phyloP scores from a whole-genome alignment of 306 rosid species.

The Fragaria iinumae region DNA sequence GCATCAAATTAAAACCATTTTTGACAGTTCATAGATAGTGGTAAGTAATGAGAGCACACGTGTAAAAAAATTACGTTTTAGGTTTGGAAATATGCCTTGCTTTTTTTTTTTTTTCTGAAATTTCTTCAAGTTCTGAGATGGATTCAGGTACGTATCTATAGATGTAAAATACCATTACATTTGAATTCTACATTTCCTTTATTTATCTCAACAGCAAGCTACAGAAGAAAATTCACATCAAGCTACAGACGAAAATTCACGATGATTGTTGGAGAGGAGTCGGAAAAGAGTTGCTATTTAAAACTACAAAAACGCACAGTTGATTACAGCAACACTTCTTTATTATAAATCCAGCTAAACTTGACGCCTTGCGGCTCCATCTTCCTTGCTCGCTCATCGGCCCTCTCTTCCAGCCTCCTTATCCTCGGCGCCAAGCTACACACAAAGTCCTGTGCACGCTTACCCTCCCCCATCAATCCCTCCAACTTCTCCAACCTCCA shows the following conservation, averaged over 20 bases:
- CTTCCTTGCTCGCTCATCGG: conserved; percentile 45
- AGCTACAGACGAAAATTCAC: not conserved
- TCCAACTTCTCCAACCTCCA: conserved; percentile 62
- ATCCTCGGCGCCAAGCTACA: conserved; percentile 53
- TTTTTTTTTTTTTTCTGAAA: too few relatives aligned
- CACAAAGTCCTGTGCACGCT: conserved; percentile 50
- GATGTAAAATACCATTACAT: not conserved
- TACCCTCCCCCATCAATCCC: conserved; percentile 40
- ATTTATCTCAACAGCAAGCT: not conserved
- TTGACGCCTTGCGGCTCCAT: conserved; percentile 35
- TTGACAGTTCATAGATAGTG: too few relatives aligned
- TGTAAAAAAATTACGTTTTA: too few relatives aligned
- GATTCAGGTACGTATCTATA: too few relatives aligned
- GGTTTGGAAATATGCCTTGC: too few relatives aligned
- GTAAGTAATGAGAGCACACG: too few relatives aligned
- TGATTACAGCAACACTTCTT: conserved; percentile 14
- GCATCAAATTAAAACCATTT: too few relatives aligned
- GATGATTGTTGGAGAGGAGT: not conserved
- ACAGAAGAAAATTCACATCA: not conserved
- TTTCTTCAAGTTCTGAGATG: too few relatives aligned
- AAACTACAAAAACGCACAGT: not conserved
- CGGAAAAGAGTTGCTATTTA: not conserved
- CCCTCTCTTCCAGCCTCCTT: conserved; percentile 54
- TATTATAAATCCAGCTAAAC: conserved; percentile 59
- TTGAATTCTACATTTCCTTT: not conserved